phyloP scores from a whole-genome alignment of 2,329 filamentous ascomycete genomes.

The Neofusicoccum kwambonambiense region DNA sequence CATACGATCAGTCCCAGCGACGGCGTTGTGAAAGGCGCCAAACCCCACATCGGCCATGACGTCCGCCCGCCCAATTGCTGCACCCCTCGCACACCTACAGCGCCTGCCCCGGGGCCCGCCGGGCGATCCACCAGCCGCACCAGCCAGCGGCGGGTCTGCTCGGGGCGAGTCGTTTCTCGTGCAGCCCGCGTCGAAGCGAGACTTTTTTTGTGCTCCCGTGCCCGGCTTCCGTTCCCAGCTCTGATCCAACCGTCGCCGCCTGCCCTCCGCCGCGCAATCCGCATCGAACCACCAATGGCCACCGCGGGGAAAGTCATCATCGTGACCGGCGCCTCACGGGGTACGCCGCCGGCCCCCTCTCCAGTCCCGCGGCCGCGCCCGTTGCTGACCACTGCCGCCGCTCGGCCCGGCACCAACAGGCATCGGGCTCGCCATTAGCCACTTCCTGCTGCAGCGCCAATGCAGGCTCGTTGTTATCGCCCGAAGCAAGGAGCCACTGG shows the following conservation, averaged over 20 bases:
- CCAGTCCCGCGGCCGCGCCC: neutral
- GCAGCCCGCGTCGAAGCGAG: neutral
- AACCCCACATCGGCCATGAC: slow-evolving; percentile 20
- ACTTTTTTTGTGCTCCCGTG: slow-evolving; percentile 1
- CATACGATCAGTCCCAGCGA: slow-evolving; percentile 18
- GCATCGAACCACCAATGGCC: slow-evolving; percentile 48
- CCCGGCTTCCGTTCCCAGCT: slow-evolving; percentile 39
- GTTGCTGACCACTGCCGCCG: neutral
- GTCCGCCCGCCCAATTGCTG: slow-evolving; percentile 12
- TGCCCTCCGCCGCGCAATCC: slow-evolving; percentile 38
- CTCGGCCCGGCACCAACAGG: slow-evolving; percentile 37
- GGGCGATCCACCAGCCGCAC: slow-evolving; percentile 9
- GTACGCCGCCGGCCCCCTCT: slow-evolving; percentile 35
- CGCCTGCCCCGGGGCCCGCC: neutral
- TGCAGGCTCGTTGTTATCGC: slow-evolving; percentile 60
- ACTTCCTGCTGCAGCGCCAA: slow-evolving; percentile 55
- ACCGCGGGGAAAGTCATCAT: slow-evolving; percentile 59
- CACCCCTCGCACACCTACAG: slow-evolving; percentile 1
- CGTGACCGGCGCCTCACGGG: slow-evolving; percentile 63
- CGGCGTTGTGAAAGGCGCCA: slow-evolving; percentile 14
- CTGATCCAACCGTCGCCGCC: slow-evolving; percentile 41
- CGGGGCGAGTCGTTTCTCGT: neutral
- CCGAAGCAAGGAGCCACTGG: slow-evolving; percentile 56
- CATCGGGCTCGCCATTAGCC: slow-evolving; percentile 61
- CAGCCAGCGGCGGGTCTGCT: neutral